A percentile compares a stretch with the other conserved stretches of the same genome.
Conservation (phyloP, 2,329 filamentous ascomycete species). For the Botrytis cinerea region DNA sequence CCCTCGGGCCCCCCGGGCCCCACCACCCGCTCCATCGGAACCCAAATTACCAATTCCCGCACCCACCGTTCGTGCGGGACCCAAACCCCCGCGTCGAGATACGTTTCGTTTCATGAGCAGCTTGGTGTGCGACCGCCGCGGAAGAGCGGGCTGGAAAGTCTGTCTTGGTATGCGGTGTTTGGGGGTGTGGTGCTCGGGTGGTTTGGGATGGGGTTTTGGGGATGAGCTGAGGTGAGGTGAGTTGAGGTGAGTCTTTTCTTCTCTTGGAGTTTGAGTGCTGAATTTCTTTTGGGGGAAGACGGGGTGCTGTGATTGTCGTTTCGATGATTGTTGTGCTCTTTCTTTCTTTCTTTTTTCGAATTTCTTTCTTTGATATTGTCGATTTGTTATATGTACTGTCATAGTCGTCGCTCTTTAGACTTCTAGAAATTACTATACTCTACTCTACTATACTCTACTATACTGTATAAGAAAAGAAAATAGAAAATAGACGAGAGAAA, state of each 20-base stretch:
- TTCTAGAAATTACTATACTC: too few species aligned
- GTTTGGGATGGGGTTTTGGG: not conserved
- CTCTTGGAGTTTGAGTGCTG: not conserved
- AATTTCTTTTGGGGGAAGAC: not conserved
- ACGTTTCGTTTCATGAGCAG: not conserved
- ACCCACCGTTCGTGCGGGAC: not conserved
- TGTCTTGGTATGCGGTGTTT: not conserved
- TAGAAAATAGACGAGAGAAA: not conserved
- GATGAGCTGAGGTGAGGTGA: not conserved
- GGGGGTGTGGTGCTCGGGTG: not conserved
- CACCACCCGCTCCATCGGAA: not conserved
- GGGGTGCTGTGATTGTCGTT: not conserved
- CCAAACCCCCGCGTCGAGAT: not conserved
- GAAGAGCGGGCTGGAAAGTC: accelerated
- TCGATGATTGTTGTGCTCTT: too few species aligned
- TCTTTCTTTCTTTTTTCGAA: not conserved
- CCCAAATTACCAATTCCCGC: not conserved
- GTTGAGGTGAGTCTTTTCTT: not conserved
- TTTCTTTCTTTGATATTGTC: not conserved
- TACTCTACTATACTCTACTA: too few species aligned
- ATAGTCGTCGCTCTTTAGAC: not conserved
- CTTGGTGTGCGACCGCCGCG: not conserved
- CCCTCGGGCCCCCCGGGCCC: not conserved
- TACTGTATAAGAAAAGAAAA: too few species aligned
- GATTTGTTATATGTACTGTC: too few species aligned